Percentiles rank a stretch among this genome's conserved stretches.
These are phyloP conservation scores for Lichtheimia hyalospora DNA, from an alignment of 371 early-diverging fungal genomes.

Conservation along the genomic window DNA sequence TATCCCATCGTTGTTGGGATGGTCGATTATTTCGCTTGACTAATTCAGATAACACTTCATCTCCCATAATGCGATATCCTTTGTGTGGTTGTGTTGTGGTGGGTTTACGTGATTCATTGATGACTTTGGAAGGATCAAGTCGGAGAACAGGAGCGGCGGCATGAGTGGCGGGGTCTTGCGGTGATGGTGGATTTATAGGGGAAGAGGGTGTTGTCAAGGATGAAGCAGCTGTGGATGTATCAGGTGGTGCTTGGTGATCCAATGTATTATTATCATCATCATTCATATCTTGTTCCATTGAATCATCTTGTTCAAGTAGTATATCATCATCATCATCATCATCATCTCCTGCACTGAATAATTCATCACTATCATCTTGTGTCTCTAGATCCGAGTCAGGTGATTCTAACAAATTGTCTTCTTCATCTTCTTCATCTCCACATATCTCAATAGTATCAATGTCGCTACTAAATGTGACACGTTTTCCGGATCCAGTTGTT, in stretches of 20 bases:
- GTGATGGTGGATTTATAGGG: not conserved
- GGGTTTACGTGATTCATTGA: not conserved
- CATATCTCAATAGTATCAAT: constrained; percentile 17
- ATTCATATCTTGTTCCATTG: constrained; percentile 2
- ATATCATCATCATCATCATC: not conserved
- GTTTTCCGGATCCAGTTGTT: constrained; percentile 9
- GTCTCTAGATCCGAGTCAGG: constrained; percentile 10
- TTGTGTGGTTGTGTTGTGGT: not conserved
- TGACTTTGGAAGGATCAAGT: not conserved
- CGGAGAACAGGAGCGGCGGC: not conserved
- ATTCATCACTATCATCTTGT: constrained; percentile 3
- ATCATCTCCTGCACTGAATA: constrained; percentile 3
- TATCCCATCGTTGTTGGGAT: not conserved
- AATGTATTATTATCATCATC: constrained; percentile 2
- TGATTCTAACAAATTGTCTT: not conserved
- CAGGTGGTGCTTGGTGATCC: not conserved
- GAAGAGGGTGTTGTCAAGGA: not conserved
- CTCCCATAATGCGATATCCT: constrained; percentile 4
- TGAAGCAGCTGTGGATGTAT: not conserved
- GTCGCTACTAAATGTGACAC: constrained; percentile 19
- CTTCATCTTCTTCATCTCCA: not conserved
- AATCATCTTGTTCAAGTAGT: not conserved
- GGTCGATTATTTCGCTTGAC: constrained; percentile 1
- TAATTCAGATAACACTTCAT: constrained; percentile 9
- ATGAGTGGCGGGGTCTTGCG: too few species aligned